Evolutionary conservation across 306 rosid genomes (phyloP).

Genomic region (Gleditsia sinensis): DNA sequence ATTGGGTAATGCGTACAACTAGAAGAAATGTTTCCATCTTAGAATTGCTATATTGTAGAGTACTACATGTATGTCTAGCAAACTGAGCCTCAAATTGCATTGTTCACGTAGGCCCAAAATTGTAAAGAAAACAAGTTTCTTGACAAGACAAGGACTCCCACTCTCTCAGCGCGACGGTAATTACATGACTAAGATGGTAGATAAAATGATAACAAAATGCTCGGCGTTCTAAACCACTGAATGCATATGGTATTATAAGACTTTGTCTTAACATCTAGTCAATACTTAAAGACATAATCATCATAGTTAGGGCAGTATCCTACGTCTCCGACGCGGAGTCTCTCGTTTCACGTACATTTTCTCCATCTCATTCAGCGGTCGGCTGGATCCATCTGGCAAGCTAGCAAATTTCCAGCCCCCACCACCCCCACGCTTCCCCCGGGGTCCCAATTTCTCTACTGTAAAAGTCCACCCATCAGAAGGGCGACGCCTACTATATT

Average conservation of each 20-base stretch:
- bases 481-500: constrained; percentile 74
- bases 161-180: no score
- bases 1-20: not conserved
- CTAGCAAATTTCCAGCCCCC: constrained; percentile 94
- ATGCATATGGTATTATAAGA: not conserved
- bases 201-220: not conserved
- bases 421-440: constrained; percentile 79
- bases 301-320: constrained; percentile 71
- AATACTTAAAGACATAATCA: not conserved
- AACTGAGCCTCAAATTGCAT: not conserved
- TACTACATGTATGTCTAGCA: not conserved
- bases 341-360: constrained; percentile 85
- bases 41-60: not conserved
- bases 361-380: constrained; percentile 85
- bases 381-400: constrained; percentile 84
- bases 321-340: constrained; percentile 77
- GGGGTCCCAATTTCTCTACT: constrained; percentile 79
- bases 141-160: not conserved
- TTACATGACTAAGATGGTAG: no score
- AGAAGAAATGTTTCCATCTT: not conserved
- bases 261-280: constrained; percentile 3
- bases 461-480: constrained; percentile 79
- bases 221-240: not conserved
- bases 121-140: not conserved
- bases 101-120: not conserved